Evolutionary conservation across 257 asterid species (phyloP), one percentile per base, ranked within the genome.

Genomic region (Primulina huaijiensis): DNA sequence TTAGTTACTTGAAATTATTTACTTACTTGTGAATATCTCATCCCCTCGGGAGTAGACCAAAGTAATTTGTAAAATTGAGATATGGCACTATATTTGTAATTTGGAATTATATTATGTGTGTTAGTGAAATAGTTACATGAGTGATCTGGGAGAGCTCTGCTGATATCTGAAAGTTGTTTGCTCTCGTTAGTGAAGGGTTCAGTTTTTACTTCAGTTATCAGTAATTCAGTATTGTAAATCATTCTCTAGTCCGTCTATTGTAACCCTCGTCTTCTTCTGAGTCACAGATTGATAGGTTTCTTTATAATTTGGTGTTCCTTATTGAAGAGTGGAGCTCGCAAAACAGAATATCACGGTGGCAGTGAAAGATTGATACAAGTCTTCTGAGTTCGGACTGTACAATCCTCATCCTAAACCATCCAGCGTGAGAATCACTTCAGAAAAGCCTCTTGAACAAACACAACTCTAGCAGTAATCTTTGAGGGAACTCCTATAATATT

Each of bases 341-440:
- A 67, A 67, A 67, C 79, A 11, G 40, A 56, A 55, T n/a, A 37
- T 68, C 20, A 68, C 20, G 38, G 69, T 57, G 70, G 73, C 76
- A 14, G 31, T 29, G 27, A 7, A 50, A 73, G 76, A 65, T 60
- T 29, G 63, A 38, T 58, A n/a, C 58, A 16, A 67, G 62, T 40
- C 62, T 57, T 20, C 19, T 7, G 0, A 40, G 56, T 57, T 20
- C 19, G 7, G 0, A 40, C 53, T 43, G n/a, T 43, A 12, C 53
- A 14, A 14, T 43, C 53, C 57, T 16, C 17, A 1, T 27, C 60
- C n/a, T 40, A 17, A 23, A n/a, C 33, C 3, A 9, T 19, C 68
- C 19, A 3, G 7, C 19, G 7, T 27, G 66, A 75, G 62, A 69
- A 53, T 17, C 56, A 62, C 71, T 61, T 23, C 61, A 37, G n/a